phyloP scores from a whole-genome alignment of 2,329 filamentous ascomycete genomes.

The Diaporthe caulivora region DNA sequence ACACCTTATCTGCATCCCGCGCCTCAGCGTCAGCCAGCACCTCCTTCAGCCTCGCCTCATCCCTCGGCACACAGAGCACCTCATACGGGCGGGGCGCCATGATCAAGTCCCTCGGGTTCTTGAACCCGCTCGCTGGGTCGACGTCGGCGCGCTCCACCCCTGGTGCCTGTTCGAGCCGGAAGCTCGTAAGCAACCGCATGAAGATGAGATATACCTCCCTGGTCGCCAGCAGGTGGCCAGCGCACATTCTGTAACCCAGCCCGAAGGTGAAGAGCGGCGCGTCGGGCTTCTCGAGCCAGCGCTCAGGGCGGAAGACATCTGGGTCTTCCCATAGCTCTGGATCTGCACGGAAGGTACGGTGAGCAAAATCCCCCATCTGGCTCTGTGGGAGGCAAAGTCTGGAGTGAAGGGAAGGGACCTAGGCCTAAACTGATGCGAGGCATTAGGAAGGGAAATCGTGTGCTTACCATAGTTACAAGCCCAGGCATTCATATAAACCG shows the following conservation, averaged over 20 bases:
- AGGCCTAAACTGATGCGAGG: background rate
- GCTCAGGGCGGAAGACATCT: conserved; percentile 67
- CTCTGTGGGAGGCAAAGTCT: background rate
- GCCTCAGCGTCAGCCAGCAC: conserved; percentile 6
- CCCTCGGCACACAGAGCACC: conserved; percentile 37
- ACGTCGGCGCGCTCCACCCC: background rate
- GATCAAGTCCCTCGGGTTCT: conserved; percentile 35
- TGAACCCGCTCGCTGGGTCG: conserved; percentile 34
- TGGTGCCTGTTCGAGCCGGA: conserved; percentile 53
- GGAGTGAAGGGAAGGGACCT: background rate
- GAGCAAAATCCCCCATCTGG: background rate
- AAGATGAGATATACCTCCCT: conserved; percentile 66
- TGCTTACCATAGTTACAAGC: conserved; percentile 38
- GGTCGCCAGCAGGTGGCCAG: conserved; percentile 65
- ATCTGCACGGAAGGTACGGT: conserved; percentile 52
- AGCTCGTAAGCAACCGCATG: conserved; percentile 62
- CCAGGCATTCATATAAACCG: conserved; percentile 74
- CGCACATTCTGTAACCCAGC: conserved; percentile 67
- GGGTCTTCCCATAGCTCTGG: conserved; percentile 73
- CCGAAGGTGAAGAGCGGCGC: conserved; percentile 67
- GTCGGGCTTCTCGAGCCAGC: conserved; percentile 54
- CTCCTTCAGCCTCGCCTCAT: conserved; percentile 27
- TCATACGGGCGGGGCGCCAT: conserved; percentile 30
- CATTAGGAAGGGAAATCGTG: background rate
- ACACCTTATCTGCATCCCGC: background rate